A percentile compares a stretch with the other conserved stretches of the same genome.
These are phyloP conservation scores for Kodamaea jinghongensis DNA, from an alignment of 805 yeast genomes.

Conservation along the genomic window DNA sequence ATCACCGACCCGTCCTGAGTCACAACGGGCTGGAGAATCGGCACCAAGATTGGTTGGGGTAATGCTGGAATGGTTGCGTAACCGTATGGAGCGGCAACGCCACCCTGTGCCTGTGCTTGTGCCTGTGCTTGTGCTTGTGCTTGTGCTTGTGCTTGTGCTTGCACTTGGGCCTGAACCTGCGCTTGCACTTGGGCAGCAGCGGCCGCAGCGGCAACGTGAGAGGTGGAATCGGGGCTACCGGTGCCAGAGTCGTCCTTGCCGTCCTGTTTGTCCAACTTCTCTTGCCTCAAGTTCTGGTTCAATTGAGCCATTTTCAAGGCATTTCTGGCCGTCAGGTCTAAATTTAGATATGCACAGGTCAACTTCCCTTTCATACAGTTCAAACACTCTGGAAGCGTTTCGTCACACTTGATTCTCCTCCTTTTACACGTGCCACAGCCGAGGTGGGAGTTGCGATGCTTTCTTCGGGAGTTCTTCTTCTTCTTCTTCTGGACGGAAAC, in stretches of 20 bases:
- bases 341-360: slow-evolving; percentile 46
- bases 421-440: slow-evolving; percentile 73
- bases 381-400: slow-evolving; percentile 54
- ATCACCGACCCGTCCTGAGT: slow-evolving; percentile 14
- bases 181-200: slow-evolving; percentile 6
- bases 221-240: slow-evolving; percentile 1
- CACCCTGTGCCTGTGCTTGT: neutral
- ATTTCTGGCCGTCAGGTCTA: slow-evolving; percentile 48
- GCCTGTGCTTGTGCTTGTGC: slow-evolving; percentile 1
- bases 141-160: slow-evolving; percentile 2
- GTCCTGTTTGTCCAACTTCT: slow-evolving; percentile 15
- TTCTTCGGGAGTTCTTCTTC: slow-evolving; percentile 50
- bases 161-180: slow-evolving; percentile 3
- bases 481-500: slow-evolving; percentile 8
- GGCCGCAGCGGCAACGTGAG: slow-evolving; percentile 6
- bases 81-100: slow-evolving; percentile 4
- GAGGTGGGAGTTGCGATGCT: slow-evolving; percentile 65
- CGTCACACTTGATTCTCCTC: slow-evolving; percentile 66
- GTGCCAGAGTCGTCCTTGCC: slow-evolving; percentile 8
- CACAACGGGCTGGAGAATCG: slow-evolving; percentile 14
- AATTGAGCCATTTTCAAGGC: slow-evolving; percentile 51
- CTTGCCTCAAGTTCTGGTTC: slow-evolving; percentile 34
- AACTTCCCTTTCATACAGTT: slow-evolving; percentile 52
- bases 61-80: slow-evolving; percentile 2
- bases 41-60: slow-evolving; percentile 6